A percentile compares a stretch with the other conserved stretches of the same genome.
phyloP scores from a whole-genome alignment of 225 moss, liverwort and hornwort species.

The Marchantia paleacea region DNA sequence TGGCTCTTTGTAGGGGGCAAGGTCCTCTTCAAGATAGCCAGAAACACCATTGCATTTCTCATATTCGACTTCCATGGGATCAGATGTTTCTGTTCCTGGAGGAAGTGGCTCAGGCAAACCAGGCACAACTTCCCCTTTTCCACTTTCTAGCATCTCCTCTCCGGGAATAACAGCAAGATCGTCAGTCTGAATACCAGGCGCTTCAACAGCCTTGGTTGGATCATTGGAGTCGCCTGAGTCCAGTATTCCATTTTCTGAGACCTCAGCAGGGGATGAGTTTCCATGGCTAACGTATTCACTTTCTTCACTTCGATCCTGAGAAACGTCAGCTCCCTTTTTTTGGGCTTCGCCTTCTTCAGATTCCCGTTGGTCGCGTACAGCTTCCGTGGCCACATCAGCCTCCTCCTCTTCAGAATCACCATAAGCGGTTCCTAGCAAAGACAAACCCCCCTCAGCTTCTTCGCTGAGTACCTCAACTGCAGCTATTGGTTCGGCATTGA shows the following conservation, averaged over 20 bases:
- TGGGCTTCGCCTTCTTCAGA: neutral
- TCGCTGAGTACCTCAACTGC: conserved; percentile 22
- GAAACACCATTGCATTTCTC: neutral
- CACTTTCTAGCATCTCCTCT: conserved; percentile 10
- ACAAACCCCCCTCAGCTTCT: conserved; percentile 47
- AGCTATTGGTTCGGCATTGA: conserved; percentile 19
- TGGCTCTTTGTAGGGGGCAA: conserved; percentile 42
- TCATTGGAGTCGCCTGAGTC: conserved; percentile 26
- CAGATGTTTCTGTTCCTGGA: conserved; percentile 34
- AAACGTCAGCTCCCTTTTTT: neutral
- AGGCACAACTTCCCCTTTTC: neutral
- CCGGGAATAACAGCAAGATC: neutral
- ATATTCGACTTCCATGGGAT: conserved; percentile 8
- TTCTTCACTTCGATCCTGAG: conserved; percentile 18
- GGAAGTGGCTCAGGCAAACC: conserved; percentile 32
- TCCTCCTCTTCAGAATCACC: conserved; percentile 50
- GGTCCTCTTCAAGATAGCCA: conserved; percentile 12
- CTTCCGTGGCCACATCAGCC: neutral
- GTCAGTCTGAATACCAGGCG: neutral
- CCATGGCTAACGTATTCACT: conserved; percentile 17
- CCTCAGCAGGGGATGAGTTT: conserved; percentile 14
- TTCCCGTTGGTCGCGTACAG: conserved; percentile 1
- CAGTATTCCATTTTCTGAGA: conserved; percentile 17
- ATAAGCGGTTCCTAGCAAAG: conserved; percentile 49
- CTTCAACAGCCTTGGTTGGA: neutral